phyloP scores from a whole-genome alignment of 1,284 basidiomycete species.

The Chalciporus sp. region DNA sequence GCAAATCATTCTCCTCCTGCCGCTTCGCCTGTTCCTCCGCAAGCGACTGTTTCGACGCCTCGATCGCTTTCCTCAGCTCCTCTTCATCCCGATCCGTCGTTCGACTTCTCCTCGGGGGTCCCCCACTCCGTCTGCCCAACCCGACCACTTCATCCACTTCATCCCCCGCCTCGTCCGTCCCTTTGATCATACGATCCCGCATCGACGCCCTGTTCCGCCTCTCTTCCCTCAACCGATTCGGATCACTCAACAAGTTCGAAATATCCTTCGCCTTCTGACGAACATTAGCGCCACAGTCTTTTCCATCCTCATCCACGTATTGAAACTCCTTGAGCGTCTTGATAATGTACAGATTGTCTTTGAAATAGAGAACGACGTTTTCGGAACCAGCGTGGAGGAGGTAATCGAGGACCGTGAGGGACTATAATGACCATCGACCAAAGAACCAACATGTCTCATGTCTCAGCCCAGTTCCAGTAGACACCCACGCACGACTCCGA shows the following conservation, averaged over 20 bases:
- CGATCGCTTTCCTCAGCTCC: conserved; percentile 81
- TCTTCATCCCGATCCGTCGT: conserved; percentile 67
- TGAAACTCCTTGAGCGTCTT: conserved; percentile 99
- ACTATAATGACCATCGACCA: too few relatives aligned
- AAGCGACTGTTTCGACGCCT: conserved; percentile 80
- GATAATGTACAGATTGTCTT: conserved; percentile 96
- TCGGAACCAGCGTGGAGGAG: conserved; percentile 96
- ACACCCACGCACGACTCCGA: too few relatives aligned
- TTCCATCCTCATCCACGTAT: conserved; percentile 92
- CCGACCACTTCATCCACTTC: conserved; percentile 50
- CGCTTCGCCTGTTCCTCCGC: conserved; percentile 72
- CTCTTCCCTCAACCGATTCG: conserved; percentile 84
- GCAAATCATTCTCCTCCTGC: conserved; percentile 79
- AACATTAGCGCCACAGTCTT: conserved; percentile 98
- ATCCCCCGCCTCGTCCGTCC: conserved; percentile 48
- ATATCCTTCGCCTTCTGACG: conserved; percentile 99
- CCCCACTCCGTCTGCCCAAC: conserved; percentile 34
- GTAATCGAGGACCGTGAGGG: conserved; percentile 95
- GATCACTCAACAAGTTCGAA: conserved; percentile 93
- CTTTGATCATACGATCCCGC: conserved; percentile 91
- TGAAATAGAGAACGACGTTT: conserved; percentile 98
- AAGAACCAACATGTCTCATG: not conserved
- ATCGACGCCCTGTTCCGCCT: conserved; percentile 85
- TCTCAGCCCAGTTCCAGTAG: conserved; percentile 15
- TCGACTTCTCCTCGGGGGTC: conserved; percentile 39